Evolutionary conservation across 2,329 filamentous ascomycete genomes (phyloP).

Genomic region (Aspergillus carbonarius): DNA sequence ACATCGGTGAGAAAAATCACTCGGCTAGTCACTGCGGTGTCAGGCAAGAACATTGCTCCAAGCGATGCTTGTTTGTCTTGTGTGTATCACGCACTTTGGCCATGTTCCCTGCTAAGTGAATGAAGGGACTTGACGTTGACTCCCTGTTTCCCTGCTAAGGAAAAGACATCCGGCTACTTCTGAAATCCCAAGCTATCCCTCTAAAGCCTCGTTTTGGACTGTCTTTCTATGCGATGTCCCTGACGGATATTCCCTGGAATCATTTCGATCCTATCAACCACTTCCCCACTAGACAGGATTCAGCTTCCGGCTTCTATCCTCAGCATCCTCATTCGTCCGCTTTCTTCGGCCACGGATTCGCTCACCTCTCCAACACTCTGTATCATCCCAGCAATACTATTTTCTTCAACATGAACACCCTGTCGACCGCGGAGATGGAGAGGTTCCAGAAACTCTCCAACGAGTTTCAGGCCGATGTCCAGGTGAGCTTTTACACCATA

Average conservation of each 20-base stretch:
- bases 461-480: constrained; percentile 58
- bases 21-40: constrained; percentile 6
- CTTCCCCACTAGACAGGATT: constrained; percentile 31
- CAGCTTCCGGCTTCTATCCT: constrained; percentile 23
- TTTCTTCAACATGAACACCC: constrained; percentile 37
- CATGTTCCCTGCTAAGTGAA: background rate
- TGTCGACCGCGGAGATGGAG: constrained; percentile 56
- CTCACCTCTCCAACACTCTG: constrained; percentile 23
- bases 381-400: constrained; percentile 10
- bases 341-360: constrained; percentile 23
- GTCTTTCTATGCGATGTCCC: constrained; percentile 35
- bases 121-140: background rate
- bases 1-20: constrained; percentile 7
- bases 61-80: constrained; percentile 17
- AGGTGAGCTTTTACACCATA: constrained; percentile 39
- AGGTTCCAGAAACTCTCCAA: constrained; percentile 63
- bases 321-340: constrained; percentile 22
- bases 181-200: constrained; percentile 13
- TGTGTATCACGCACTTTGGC: constrained; percentile 8
- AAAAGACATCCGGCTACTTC: constrained; percentile 10
- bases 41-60: constrained; percentile 5
- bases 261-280: constrained; percentile 33
- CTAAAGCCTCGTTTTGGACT: constrained; percentile 3
- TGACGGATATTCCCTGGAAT: constrained; percentile 35
- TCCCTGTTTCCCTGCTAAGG: background rate